Percentiles rank a stretch among this genome's conserved stretches.
Conservation (phyloP, 805 yeast species). For the Pichia rugopelliculosa region DNA sequence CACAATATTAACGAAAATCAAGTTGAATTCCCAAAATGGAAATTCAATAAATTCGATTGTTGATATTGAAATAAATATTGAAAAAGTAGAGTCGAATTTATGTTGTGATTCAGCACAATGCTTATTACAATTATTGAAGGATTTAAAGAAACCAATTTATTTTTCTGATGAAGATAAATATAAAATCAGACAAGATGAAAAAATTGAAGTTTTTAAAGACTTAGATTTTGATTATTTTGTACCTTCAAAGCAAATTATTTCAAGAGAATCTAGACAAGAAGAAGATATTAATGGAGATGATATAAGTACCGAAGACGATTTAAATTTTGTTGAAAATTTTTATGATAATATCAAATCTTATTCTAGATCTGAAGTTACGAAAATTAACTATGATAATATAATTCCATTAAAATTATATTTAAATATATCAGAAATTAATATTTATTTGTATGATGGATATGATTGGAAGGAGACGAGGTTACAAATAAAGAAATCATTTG, state of each 20-base stretch:
- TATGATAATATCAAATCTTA: constrained; percentile 14
- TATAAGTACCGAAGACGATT: constrained; percentile 14
- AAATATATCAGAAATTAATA: constrained; percentile 31
- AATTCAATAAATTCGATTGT: constrained; percentile 18
- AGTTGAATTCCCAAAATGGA: constrained; percentile 9
- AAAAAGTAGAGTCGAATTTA: constrained; percentile 41
- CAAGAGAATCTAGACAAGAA: not conserved
- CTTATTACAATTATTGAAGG: constrained; percentile 57
- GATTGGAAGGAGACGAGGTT: constrained; percentile 81
- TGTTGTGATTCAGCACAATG: constrained; percentile 87
- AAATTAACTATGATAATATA: not conserved
- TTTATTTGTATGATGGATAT: constrained; percentile 77
- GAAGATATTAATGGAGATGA: constrained; percentile 1
- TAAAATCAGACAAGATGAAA: constrained; percentile 26
- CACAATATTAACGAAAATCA: constrained; percentile 30
- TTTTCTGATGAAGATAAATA: constrained; percentile 57
- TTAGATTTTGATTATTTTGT: constrained; percentile 32
- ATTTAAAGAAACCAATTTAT: constrained; percentile 60
- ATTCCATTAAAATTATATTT: constrained; percentile 28
- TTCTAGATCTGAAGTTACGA: not conserved
- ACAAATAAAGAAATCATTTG: constrained; percentile 58
- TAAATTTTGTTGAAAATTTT: constrained; percentile 25
- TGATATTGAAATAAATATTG: constrained; percentile 6
- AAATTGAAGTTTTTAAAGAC: constrained; percentile 35
- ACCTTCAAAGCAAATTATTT: not conserved